Base-by-base conservation (phyloP, 257 asterid genomes). In the Leonotis leonurus region DNA sequence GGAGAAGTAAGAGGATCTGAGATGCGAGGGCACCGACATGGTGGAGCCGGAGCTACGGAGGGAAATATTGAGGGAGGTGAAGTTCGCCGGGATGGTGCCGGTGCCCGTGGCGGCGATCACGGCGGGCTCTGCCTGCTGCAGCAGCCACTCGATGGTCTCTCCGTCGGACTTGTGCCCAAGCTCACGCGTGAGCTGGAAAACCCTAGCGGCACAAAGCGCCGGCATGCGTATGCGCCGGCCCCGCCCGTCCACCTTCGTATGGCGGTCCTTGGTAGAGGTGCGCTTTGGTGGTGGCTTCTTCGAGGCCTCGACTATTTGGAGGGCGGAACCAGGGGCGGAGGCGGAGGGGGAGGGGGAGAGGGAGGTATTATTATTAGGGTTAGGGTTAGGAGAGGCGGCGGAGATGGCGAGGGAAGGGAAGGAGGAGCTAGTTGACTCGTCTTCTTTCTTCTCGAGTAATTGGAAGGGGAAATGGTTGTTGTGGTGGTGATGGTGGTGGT, bases 221-320 rank as follows among this genome's bases (percentile, higher is more conserved):
- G 98, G 98, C 98, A 90, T 90, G 70, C 96, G 95, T 67, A 90
- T 90, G 30, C 98, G 90, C 41, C 98, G 79, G 2, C 96, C 97
- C 0, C 97, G 85, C 6, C 97, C 97, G 55, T 90, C 97, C 1
- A 90, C 97, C 41, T 90, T 88, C 0, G 98, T 91, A 64, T 91
- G 98, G 12, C 98, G 87, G 56, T 91, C 98, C 57, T 91, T 91
- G 1, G 96, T 88, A 1, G 98, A 88, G 0, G 92, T 82, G 0
- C 96, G 80, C 58, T 88, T 91, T 0, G 95, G 89, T 0, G 83
- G 87, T 1, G 87, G 82, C 65, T 88, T 91, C 71, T 84, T 91
- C 8, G 92, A 69, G 20, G 82, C 48, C 11, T 83, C 95, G 24
- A 78, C 21, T 75, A 70, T 80, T 55, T 81, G 79, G 51, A 73